Evolutionary conservation across 768 basidiomycete species (phyloP).

Genomic region (Ramaria sp.): DNA sequence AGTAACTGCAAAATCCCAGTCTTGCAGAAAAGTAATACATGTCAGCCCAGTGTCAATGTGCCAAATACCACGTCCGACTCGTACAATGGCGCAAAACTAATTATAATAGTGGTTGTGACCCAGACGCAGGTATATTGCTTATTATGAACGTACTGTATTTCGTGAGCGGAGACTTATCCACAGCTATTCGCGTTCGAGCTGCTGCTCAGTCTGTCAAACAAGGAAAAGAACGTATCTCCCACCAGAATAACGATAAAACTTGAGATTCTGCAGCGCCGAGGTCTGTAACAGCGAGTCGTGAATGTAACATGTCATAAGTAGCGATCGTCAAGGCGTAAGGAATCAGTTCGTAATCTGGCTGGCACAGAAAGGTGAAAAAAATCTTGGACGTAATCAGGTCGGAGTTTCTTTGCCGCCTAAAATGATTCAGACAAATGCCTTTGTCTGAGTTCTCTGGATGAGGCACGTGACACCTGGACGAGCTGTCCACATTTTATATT

Average conservation of each 20-base stretch:
- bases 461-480: too few relatives aligned
- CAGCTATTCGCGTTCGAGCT: neutral
- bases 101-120: too few relatives aligned
- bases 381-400: neutral
- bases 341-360: neutral
- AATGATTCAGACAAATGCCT: too few relatives aligned
- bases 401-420: neutral
- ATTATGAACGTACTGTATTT: conserved; percentile 8
- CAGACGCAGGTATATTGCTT: neutral
- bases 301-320: neutral
- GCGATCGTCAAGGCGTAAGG: neutral
- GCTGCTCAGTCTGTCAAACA: neutral
- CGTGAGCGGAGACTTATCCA: conserved; percentile 8
- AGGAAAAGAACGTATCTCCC: neutral
- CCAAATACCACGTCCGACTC: neutral
- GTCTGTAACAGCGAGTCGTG: neutral
- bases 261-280: neutral
- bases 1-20: conserved; percentile 9
- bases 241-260: conserved; percentile 1
- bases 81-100: conserved; percentile 9
- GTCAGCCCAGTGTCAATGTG: neutral
- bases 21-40: neutral
- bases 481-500: too few relatives aligned
- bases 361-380: neutral
- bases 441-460: too few relatives aligned